phyloP scores from a whole-genome alignment of 2,329 filamentous ascomycete genomes.

The Helminthosporium solani region DNA sequence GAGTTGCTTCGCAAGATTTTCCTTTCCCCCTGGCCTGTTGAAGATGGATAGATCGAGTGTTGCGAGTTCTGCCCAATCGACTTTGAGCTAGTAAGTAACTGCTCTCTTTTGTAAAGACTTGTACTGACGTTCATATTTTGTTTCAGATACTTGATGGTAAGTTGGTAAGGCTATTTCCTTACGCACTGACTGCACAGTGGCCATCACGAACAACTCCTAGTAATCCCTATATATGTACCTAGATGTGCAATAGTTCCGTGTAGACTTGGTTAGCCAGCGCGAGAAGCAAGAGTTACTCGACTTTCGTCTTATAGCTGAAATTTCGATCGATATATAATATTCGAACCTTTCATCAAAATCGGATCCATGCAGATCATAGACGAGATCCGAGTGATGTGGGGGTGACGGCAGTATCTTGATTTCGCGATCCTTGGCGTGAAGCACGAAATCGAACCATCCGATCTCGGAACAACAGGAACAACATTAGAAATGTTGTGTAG shows the following conservation, averaged over 20 bases:
- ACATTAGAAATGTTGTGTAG: background rate
- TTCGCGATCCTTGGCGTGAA: constrained; percentile 17
- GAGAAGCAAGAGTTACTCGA: too few relatives aligned
- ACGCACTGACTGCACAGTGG: constrained; percentile 4
- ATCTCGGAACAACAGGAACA: constrained; percentile 7
- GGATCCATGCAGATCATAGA: background rate
- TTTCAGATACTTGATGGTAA: constrained; percentile 11
- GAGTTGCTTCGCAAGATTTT: constrained; percentile 6
- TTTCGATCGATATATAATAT: background rate
- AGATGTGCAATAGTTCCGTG: too few relatives aligned
- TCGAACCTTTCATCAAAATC: background rate
- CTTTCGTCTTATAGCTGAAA: background rate
- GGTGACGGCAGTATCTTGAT: background rate
- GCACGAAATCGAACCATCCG: constrained; percentile 10
- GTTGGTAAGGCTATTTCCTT: constrained; percentile 2
- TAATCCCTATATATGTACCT: too few relatives aligned
- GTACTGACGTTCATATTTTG: constrained; percentile 7
- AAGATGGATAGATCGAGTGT: constrained; percentile 6
- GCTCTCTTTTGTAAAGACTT: background rate
- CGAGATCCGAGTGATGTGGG: background rate
- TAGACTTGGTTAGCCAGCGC: too few relatives aligned
- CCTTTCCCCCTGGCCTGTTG: constrained; percentile 3
- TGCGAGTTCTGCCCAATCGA: constrained; percentile 11
- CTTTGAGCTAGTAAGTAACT: background rate
- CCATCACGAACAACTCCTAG: constrained; percentile 3